Evolutionary conservation across 768 basidiomycete genomes (phyloP), one percentile per base, ranked within the genome.

Genomic region (Termitomyces bulborhizus): DNA sequence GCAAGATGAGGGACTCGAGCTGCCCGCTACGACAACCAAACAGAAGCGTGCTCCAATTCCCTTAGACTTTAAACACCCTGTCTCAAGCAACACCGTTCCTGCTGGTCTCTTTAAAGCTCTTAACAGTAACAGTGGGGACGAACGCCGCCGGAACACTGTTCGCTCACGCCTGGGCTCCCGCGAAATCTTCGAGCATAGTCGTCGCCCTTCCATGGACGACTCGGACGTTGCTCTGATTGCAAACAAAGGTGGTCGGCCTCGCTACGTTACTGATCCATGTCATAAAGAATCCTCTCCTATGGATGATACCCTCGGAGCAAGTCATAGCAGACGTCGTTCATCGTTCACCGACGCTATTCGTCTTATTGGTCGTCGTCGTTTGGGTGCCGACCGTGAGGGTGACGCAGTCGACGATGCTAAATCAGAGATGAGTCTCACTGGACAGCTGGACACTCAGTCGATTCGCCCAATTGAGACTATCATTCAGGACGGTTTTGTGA

Each of bases 71-170:
- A 79, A 75, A 55, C 76, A 77, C 46, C 70, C 71, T 29, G 63
- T 70, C 12, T 76, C 76, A 8, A 82, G 74, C 34, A 90, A 89
- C 62, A 93, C 88, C 6, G 85, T 92, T 8, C 91, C 91, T 18
- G 91, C 91, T 34, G 89, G 89, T 2, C 64, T 93, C 54, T 93
- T 93, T 79, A 92, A 92, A 71, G 87, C 88, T 11, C 75, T 90
- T 48, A 83, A 79, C 27, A 79, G 72, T 49, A 79, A 71, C 50
- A 67, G 63, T 42, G 72, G 69, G 16, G 88, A 91, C 44, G 88
- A 88, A 58, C 77, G 85, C 43, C 84, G 85, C 2, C 80, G 88
- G 54, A 75, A 82, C 44, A 75, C 75, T 44, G 87, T 89, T n/a
- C 85, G 88, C 46, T 91, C 90, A 21, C 78, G 89, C 37, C 76